Base-by-base conservation (phyloP, 495 filamentous ascomycete genomes). In the Lasiosphaeris hirsuta region DNA sequence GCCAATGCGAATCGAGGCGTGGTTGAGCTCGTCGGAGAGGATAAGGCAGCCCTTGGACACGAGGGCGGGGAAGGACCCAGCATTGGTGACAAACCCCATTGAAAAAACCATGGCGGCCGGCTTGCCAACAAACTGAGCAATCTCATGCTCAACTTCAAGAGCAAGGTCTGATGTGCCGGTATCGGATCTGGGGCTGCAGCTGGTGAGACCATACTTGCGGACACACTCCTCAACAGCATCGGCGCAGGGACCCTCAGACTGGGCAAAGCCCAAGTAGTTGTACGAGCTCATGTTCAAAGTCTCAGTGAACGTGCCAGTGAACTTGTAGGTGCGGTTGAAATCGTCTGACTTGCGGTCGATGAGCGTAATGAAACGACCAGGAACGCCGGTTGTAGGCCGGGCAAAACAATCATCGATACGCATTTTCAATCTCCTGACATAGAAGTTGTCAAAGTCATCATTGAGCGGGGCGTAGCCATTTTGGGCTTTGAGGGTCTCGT, bases 361-460 rank as follows among this genome's bases (percentile, higher is more conserved):
- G 36, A 98, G 77, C 30, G 90, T 97, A 61, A 98, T 96, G 76
- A 84, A 94, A 48, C 94, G 85, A 49, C 94, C 94, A 13, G 94
- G 94, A 49, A 97, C 95, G 47, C 94, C 94, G 17, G 90, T 96
- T 48, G 87, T 86, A 10, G 93, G 92, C 36, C 94, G 83, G 61
- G 90, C 86, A 69, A 98, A 98, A 75, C 91, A 96, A 73, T 98
- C 95, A 62, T 96, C 95, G 62, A 98, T 92, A 48, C 94, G 86
- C 78, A 90, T 79, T 77, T 98, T 96, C 65, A 97, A 70, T 57
- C 94, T 82, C 46, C 94, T 84, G 38, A 94, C 89, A 73, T 98
- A 98, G 72, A 98, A 98, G 72, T 91, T 97, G 76, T 98, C 94
- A 64, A 98, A 98, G 72, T 97, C 94, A 62, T 90, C 95, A 72